Evolutionary conservation across 2,329 filamentous ascomycete genomes (phyloP).

Genomic region (Alternaria alternata): DNA sequence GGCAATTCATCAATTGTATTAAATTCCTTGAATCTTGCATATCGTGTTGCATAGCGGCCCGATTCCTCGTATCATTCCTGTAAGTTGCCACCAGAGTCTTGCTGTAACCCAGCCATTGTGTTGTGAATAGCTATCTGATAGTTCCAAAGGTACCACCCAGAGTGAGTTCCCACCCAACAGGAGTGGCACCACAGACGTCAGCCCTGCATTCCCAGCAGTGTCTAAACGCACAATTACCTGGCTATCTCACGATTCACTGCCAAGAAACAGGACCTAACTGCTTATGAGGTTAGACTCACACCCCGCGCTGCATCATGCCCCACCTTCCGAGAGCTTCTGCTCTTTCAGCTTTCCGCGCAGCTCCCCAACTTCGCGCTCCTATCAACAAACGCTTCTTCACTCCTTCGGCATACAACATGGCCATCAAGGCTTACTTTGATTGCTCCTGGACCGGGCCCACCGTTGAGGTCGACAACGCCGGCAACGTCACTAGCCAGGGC

Average conservation of each 20-base stretch:
- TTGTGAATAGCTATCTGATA: constrained; percentile 18
- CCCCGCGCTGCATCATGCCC: constrained; percentile 37
- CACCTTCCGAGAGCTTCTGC: constrained; percentile 43
- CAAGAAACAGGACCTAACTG: constrained; percentile 27
- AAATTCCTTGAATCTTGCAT: constrained; percentile 34
- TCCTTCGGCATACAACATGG: constrained; percentile 77
- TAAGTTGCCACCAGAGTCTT: constrained; percentile 17
- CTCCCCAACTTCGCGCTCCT: constrained; percentile 46
- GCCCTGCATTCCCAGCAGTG: constrained; percentile 9
- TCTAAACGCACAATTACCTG: constrained; percentile 9
- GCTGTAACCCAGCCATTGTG: not conserved
- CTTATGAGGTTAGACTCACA: constrained; percentile 27
- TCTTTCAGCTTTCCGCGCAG: constrained; percentile 46
- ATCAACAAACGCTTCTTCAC: constrained; percentile 63
- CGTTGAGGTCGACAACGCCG: constrained; percentile 66
- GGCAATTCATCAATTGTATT: constrained; percentile 33
- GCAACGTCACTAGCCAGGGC: constrained; percentile 59
- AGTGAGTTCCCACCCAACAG: constrained; percentile 9
- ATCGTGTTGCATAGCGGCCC: constrained; percentile 40
- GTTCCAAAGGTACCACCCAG: not conserved
- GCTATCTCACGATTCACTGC: constrained; percentile 23
- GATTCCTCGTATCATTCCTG: constrained; percentile 37
- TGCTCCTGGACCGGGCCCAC: constrained; percentile 74
- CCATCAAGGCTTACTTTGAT: constrained; percentile 78
- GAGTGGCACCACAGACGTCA: constrained; percentile 5